These are phyloP conservation scores for Trametes hirsuta DNA, from an alignment of 1,284 basidiomycete species.

Conservation along the genomic window DNA sequence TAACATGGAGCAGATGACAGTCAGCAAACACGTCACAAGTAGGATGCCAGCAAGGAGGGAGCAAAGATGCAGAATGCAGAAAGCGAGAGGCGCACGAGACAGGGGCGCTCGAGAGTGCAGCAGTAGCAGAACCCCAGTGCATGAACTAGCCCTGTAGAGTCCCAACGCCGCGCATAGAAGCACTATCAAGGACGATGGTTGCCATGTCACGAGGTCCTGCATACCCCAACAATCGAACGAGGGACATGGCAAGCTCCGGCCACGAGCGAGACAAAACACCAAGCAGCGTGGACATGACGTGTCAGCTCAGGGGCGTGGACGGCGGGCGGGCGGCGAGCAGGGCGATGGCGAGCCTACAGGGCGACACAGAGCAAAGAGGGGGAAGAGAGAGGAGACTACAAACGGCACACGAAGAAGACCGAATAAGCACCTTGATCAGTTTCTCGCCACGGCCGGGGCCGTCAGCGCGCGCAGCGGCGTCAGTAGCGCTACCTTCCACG, in stretches of 20 bases:
- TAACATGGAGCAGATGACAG: conserved; percentile 34
- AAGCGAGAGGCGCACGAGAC: conserved; percentile 12
- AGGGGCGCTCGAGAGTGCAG: conserved; percentile 12
- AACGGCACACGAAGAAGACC: conserved; percentile 47
- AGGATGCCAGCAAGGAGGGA: conserved; percentile 26
- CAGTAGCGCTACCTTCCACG: conserved; percentile 24
- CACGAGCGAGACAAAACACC: conserved; percentile 10
- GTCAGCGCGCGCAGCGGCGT: conserved; percentile 25
- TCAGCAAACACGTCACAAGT: conserved; percentile 25
- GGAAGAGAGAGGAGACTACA: conserved; percentile 11
- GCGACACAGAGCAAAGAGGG: conserved; percentile 14
- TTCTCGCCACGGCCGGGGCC: conserved; percentile 69
- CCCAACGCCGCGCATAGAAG: conserved; percentile 1
- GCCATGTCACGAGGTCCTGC: conserved; percentile 23
- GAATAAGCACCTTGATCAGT: conserved; percentile 89
- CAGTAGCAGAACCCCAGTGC: conserved; percentile 17
- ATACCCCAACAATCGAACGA: conserved; percentile 10
- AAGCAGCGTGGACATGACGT: conserved; percentile 15
- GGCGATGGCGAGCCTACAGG: conserved; percentile 29
- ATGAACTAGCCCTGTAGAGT: conserved; percentile 13
- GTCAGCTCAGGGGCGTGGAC: conserved; percentile 17
- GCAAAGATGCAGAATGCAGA: conserved; percentile 5
- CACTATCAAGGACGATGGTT: conserved; percentile 19
- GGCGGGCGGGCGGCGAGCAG: conserved; percentile 14
- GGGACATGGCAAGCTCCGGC: conserved; percentile 26